Conservation (phyloP, 2,329 filamentous ascomycete genomes). For the Fusarium sp. region DNA sequence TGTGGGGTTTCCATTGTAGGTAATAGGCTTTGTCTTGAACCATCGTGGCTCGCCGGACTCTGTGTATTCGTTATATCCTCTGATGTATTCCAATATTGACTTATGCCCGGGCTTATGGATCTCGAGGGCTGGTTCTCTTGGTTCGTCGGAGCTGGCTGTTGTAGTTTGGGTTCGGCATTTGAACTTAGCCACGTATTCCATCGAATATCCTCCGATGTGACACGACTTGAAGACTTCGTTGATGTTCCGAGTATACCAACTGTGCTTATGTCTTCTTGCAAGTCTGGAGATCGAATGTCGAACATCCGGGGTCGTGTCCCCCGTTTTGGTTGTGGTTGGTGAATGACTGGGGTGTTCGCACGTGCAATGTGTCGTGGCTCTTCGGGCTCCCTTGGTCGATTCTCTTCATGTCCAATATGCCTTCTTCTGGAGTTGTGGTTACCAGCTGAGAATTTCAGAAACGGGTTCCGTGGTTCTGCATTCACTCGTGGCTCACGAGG, state of each 20-base stretch:
- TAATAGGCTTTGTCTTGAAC: background rate
- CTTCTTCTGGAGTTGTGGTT: background rate
- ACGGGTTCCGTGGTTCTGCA: background rate
- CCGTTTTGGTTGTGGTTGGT: slow-evolving; percentile 48
- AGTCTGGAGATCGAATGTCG: slow-evolving; percentile 25
- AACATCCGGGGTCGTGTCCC: slow-evolving; percentile 18
- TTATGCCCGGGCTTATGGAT: slow-evolving; percentile 35
- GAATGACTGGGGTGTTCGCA: slow-evolving; percentile 34
- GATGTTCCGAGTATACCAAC: slow-evolving; percentile 28
- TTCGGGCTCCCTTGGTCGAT: slow-evolving; percentile 1
- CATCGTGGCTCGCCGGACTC: background rate
- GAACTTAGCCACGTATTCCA: slow-evolving; percentile 44
- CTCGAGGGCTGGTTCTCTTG: background rate
- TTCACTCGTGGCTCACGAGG: too few species aligned
- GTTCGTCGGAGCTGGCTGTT: background rate
- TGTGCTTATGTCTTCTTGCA: slow-evolving; percentile 27
- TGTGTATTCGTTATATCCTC: slow-evolving; percentile 13
- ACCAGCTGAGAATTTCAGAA: background rate
- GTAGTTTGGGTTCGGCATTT: background rate
- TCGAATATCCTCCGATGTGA: slow-evolving; percentile 33
- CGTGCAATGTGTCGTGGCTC: slow-evolving; percentile 31
- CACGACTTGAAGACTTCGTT: background rate
- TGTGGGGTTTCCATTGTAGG: background rate
- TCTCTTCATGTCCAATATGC: background rate
- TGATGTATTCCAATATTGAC: slow-evolving; percentile 24